Evolutionary conservation across 345 rosid species (phyloP).

Genomic region (Salix dunnii): DNA sequence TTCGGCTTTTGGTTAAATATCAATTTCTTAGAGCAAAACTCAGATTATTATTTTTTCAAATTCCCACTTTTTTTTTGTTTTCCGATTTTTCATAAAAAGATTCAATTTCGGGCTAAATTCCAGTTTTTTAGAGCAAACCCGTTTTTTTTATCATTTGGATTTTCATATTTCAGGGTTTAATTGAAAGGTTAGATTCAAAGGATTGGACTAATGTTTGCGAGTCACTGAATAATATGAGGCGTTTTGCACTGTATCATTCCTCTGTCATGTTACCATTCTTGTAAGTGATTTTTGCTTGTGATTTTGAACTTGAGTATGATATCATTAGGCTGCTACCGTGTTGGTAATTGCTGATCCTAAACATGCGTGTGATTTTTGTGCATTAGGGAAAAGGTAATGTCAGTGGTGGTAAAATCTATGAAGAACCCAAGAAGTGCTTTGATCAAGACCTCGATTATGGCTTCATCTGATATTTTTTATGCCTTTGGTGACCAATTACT

Average conservation of each 20-base stretch:
- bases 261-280: slow-evolving; percentile 53
- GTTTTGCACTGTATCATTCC: slow-evolving; percentile 62
- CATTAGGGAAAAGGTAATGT: slow-evolving; percentile 63
- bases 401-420: slow-evolving; percentile 70
- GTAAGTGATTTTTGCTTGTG: slow-evolving; percentile 28
- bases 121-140: background rate
- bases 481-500: slow-evolving; percentile 66
- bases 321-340: background rate
- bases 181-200: slow-evolving; percentile 68
- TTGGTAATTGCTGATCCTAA: background rate
- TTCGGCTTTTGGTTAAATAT: background rate
- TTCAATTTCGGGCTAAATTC: background rate
- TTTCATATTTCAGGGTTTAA: slow-evolving; percentile 34
- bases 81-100: background rate
- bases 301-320: background rate
- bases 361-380: background rate
- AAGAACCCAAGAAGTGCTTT: slow-evolving; percentile 94
- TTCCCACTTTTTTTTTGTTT: background rate
- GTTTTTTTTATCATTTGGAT: background rate
- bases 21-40: background rate
- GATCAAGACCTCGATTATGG: slow-evolving; percentile 89
- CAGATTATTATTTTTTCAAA: background rate
- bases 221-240: slow-evolving; percentile 57
- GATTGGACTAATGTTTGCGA: slow-evolving; percentile 61
- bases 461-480: slow-evolving; percentile 66